Percentiles rank a stretch among this genome's conserved stretches.
Evolutionary conservation across 768 basidiomycete genomes (phyloP).

Genomic region (Suillus decipiens): DNA sequence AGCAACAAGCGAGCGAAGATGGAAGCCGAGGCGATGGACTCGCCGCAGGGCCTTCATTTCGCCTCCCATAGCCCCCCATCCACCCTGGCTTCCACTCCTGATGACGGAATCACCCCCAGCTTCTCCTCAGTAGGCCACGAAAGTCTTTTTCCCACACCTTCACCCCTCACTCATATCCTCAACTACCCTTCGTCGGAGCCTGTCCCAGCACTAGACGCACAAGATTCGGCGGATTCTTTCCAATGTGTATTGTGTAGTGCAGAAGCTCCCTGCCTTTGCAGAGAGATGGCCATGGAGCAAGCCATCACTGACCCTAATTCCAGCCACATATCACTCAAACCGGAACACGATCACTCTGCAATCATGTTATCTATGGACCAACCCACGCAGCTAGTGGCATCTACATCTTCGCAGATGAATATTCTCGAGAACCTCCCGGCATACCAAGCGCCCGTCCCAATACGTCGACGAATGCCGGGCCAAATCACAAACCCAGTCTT

Average conservation of each 20-base stretch:
- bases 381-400: slow-evolving; percentile 29
- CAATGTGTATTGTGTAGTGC: slow-evolving; percentile 76
- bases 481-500: slow-evolving; percentile 53
- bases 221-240: slow-evolving; percentile 34
- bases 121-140: slow-evolving; percentile 36
- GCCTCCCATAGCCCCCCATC: slow-evolving; percentile 38
- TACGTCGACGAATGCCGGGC: slow-evolving; percentile 56
- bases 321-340: slow-evolving; percentile 15
- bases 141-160: slow-evolving; percentile 30
- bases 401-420: slow-evolving; percentile 42
- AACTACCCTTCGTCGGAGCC: slow-evolving; percentile 38
- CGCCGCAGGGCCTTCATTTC: slow-evolving; percentile 22
- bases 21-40: slow-evolving; percentile 23
- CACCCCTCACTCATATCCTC: slow-evolving; percentile 34
- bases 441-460: slow-evolving; percentile 81
- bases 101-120: slow-evolving; percentile 32
- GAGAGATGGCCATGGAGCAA: slow-evolving; percentile 60
- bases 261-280: slow-evolving; percentile 74
- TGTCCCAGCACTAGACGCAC: slow-evolving; percentile 34
- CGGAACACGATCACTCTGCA: slow-evolving; percentile 19
- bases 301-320: slow-evolving; percentile 27
- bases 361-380: slow-evolving; percentile 24
- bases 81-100: slow-evolving; percentile 54
- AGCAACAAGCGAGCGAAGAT: slow-evolving; percentile 40
- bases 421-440: slow-evolving; percentile 77